Evolutionary conservation across 2,329 filamentous ascomycete species (phyloP).

Genomic region (Biscogniauxia sp.): DNA sequence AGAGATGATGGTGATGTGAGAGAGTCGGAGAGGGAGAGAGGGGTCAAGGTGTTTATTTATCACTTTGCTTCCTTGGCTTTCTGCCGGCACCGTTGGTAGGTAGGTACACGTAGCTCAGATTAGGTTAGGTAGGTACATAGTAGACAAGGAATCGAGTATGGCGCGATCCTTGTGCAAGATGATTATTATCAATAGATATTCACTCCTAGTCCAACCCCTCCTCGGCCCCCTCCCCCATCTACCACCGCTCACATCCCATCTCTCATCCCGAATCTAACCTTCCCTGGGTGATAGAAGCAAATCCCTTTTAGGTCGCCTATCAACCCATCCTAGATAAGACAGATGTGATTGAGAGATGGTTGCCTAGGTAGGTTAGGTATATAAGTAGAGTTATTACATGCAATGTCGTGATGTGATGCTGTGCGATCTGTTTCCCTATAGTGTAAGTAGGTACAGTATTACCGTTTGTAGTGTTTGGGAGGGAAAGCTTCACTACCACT

Average conservation of each 20-base stretch:
- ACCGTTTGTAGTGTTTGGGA: no score
- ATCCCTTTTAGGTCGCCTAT: not conserved
- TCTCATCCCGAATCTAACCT: not conserved
- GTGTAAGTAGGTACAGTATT: no score
- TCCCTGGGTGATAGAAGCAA: not conserved
- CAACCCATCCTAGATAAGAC: not conserved
- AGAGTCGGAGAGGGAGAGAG: not conserved
- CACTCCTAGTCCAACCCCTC: not conserved
- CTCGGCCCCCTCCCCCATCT: not conserved
- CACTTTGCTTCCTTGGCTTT: no score
- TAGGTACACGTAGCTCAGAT: no score
- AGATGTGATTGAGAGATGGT: not conserved
- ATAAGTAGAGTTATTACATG: not conserved
- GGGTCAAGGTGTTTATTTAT: conserved; percentile 10
- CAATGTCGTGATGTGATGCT: not conserved
- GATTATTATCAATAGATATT: conserved; percentile 2
- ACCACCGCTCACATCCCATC: no score
- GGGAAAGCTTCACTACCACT: no score
- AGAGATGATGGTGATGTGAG: not conserved
- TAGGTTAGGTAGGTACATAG: no score
- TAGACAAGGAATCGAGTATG: conserved; percentile 10
- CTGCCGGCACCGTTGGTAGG: not conserved
- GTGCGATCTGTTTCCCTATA: not conserved
- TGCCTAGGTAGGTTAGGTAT: not conserved
- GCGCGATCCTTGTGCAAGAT: conserved; percentile 16